Conservation (phyloP, 2,329 filamentous ascomycete species). For the Pseudogymnoascus sp. region DNA sequence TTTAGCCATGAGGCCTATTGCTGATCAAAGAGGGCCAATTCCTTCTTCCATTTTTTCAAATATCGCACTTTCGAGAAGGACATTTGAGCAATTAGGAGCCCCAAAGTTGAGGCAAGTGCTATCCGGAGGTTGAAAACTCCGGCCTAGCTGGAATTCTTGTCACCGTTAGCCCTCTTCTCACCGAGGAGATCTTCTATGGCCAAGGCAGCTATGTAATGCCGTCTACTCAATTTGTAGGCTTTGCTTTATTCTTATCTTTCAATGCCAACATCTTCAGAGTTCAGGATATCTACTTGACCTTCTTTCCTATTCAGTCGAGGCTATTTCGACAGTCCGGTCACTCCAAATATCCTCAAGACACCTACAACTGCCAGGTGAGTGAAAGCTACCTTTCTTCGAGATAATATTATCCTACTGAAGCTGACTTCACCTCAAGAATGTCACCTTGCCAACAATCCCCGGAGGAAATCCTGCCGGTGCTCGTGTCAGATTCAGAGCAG, state of each 20-base stretch:
- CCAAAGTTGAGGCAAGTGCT: neutral
- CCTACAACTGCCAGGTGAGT: neutral
- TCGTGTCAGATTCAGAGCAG: no score
- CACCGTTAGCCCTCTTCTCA: neutral
- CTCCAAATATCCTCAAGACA: no score
- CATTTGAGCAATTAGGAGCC: neutral
- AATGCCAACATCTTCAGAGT: neutral
- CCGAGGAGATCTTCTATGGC: neutral
- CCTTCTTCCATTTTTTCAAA: neutral
- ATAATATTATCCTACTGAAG: neutral
- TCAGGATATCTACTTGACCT: neutral
- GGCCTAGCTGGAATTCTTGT: neutral
- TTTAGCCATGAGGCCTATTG: neutral
- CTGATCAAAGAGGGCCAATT: neutral
- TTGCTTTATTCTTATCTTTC: neutral
- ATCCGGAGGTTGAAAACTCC: neutral
- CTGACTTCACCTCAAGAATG: neutral
- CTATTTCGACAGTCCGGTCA: neutral
- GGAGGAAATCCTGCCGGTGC: neutral
- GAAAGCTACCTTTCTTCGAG: neutral
- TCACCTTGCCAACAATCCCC: neutral
- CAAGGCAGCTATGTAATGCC: neutral
- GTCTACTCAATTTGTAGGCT: neutral
- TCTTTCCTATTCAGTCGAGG: neutral
- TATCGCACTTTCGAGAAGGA: neutral